phyloP scores from a whole-genome alignment of 2,329 filamentous ascomycete genomes.

The Gnomoniopsis smithogilvyi region DNA sequence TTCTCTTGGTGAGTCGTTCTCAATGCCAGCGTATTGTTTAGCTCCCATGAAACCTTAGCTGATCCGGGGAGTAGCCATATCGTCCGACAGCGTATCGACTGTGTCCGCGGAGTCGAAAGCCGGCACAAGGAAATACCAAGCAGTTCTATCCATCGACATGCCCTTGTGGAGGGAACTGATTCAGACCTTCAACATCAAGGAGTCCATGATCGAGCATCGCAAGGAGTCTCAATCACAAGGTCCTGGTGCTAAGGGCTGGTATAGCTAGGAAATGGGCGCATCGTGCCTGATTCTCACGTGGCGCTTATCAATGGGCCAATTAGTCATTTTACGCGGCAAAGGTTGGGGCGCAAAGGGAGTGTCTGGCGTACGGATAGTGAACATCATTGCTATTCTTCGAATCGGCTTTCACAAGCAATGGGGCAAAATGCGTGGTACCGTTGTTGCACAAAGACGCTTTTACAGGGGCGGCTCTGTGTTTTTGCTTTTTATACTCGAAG shows the following conservation, averaged over 20 bases:
- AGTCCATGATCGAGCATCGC: constrained; percentile 82
- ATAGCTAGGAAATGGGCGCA: constrained; percentile 37
- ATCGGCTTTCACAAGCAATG: background rate
- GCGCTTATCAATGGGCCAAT: background rate
- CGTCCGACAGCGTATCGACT: constrained; percentile 30
- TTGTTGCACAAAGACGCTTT: background rate
- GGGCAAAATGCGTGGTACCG: background rate
- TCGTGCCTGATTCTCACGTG: background rate
- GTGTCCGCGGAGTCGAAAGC: constrained; percentile 40
- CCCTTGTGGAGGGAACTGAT: constrained; percentile 78
- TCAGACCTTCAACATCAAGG: constrained; percentile 69
- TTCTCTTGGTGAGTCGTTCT: constrained; percentile 63
- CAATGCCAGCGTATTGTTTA: background rate
- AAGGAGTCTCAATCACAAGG: constrained; percentile 51
- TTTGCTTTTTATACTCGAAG: background rate
- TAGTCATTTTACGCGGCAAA: background rate
- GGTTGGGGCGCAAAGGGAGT: background rate
- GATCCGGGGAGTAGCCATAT: background rate
- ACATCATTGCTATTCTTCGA: background rate
- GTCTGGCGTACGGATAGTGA: background rate
- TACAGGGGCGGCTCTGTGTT: background rate
- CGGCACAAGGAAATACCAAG: constrained; percentile 71
- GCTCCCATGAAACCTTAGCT: background rate
- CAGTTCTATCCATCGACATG: constrained; percentile 85
- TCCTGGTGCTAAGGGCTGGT: constrained; percentile 62